Evolutionary conservation across 192 early-diverging fungal genomes (phyloP).

Genomic region (Linnemannia hyalina): DNA sequence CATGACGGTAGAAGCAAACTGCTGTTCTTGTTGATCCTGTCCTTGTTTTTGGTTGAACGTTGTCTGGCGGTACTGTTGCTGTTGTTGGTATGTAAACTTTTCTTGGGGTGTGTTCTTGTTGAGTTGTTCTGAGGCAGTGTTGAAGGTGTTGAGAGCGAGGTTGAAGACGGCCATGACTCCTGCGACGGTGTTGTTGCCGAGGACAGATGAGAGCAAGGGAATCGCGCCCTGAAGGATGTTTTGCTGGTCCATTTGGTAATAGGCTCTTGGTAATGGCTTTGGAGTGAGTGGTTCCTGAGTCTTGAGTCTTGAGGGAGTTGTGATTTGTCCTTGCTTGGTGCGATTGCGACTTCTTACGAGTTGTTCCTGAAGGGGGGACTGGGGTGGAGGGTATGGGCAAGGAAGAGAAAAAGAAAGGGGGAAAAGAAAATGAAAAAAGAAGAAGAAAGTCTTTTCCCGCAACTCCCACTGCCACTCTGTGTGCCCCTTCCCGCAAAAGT

Average conservation of each 20-base stretch:
- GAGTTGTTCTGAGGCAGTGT: constrained; percentile 5
- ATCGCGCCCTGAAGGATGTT: constrained; percentile 36
- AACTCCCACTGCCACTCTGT: too few relatives aligned
- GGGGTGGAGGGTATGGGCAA: neutral
- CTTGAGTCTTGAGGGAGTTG: neutral
- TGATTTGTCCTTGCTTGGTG: too few relatives aligned
- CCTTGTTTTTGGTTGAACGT: constrained; percentile 1
- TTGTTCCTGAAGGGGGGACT: neutral
- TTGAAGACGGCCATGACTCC: constrained; percentile 35
- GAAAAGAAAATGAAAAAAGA: neutral
- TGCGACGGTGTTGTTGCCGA: constrained; percentile 49
- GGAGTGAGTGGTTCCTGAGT: neutral
- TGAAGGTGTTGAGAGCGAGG: constrained; percentile 37
- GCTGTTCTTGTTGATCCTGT: neutral
- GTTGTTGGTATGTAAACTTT: neutral
- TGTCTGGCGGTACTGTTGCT: neutral
- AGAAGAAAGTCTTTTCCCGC: too few relatives aligned
- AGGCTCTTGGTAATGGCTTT: neutral
- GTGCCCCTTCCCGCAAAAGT: too few relatives aligned
- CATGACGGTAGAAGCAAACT: constrained; percentile 26
- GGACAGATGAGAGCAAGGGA: constrained; percentile 38
- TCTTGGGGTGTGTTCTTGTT: neutral
- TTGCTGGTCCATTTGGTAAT: constrained; percentile 9
- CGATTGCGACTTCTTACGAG: neutral
- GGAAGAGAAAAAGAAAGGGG: constrained; percentile 3